Conservation (phyloP, 768 basidiomycete genomes). For the Termitomyces titanicus region DNA sequence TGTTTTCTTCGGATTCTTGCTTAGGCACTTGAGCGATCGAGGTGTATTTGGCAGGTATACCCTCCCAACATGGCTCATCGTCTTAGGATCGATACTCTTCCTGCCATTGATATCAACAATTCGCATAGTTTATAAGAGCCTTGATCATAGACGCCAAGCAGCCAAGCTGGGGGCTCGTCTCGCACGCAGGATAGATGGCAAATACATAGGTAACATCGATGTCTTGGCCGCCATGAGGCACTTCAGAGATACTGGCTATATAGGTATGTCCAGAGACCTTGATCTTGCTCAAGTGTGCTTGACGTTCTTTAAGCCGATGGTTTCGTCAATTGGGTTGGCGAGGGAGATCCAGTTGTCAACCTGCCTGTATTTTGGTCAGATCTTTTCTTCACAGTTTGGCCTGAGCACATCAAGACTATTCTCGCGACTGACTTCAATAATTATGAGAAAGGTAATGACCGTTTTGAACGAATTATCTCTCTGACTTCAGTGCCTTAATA, state of each 20-base stretch:
- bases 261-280: constrained; percentile 29
- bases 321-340: constrained; percentile 28
- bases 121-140: constrained; percentile 24
- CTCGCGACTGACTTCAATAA: constrained; percentile 56
- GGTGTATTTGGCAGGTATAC: constrained; percentile 12
- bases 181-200: constrained; percentile 35
- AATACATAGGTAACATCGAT: constrained; percentile 42
- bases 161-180: constrained; percentile 44
- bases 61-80: constrained; percentile 35
- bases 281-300: not conserved
- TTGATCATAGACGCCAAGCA: constrained; percentile 33
- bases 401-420: constrained; percentile 55
- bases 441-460: constrained; percentile 49
- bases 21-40: constrained; percentile 11
- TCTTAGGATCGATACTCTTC: constrained; percentile 23
- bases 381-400: constrained; percentile 43
- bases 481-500: constrained; percentile 8
- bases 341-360: constrained; percentile 39
- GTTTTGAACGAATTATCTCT: not conserved
- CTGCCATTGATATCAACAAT: constrained; percentile 30
- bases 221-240: constrained; percentile 30
- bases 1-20: constrained; percentile 12
- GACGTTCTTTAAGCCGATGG: constrained; percentile 35
- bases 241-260: constrained; percentile 42
- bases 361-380: constrained; percentile 43